Evolutionary conservation across 225 moss, liverwort and hornwort genomes (phyloP), one percentile per base, ranked within the genome.

Genomic region (Asterella californica): DNA sequence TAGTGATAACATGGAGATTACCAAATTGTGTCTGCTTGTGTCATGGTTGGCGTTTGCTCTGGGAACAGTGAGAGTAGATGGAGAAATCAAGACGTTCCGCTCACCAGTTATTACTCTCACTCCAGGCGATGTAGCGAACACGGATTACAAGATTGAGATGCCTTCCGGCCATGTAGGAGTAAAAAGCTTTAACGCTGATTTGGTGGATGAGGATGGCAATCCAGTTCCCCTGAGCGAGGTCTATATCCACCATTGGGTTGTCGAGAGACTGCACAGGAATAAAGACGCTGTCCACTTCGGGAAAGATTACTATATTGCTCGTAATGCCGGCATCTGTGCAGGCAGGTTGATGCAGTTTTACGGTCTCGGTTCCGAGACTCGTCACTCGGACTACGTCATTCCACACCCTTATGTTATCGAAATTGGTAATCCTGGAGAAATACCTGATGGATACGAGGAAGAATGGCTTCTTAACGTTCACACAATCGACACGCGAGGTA

Each of bases 291-390:
- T 10, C 1, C 34, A 25, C 7, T 29, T 63, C 2, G 33, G 29
- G 49, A 38, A 22, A 3, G 37, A 57, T 15, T 2, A 15, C 22
- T 15, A 7, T 49, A 0, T 48, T 2, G 78, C 49, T 14, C 54
- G n/a, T 37, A 84, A 84, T 34, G 27, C 11, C 9, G 84, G 84
- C n/a, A 55, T 61, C 1, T 84, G 84, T 68, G 18, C 68, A 14
- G 22, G 21, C 15, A 22, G 10, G 4, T 48, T 64, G 60, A 52
- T 67, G 15, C 81, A 79, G 68, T 52, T 19, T 0, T 85, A 48
- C 15, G 85, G 85, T 32, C 52, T 64, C 9, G 85, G 85, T 27
- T 85, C 85, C 32, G 85, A 85, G 36, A 82, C 79, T 52, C 74
- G 85, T 1, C 75, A 36, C 60, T 79, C 85, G 32, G 76, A 79